These are phyloP conservation scores for Ascoidea asiatica DNA, from an alignment of 805 yeast genomes.

Conservation along the genomic window DNA sequence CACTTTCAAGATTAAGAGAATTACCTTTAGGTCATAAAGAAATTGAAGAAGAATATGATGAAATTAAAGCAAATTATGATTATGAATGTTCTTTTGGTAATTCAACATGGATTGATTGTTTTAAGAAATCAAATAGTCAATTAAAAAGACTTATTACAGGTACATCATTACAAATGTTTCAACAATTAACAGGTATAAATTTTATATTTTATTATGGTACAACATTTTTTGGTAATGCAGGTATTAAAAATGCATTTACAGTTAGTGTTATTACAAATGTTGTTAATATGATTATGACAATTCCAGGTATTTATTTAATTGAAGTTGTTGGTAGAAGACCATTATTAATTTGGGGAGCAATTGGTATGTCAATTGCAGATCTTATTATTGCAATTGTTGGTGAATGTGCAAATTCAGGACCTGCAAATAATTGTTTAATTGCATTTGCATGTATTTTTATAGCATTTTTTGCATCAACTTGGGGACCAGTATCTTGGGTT, in stretches of 20 bases:
- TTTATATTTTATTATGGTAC: slow-evolving; percentile 53
- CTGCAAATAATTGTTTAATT: slow-evolving; percentile 23
- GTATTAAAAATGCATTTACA: slow-evolving; percentile 31
- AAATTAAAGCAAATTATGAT: slow-evolving; percentile 34
- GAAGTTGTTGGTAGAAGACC: slow-evolving; percentile 29
- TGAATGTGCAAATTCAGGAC: slow-evolving; percentile 13
- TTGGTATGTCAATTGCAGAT: slow-evolving; percentile 23
- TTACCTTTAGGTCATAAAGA: slow-evolving; percentile 29
- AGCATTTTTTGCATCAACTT: slow-evolving; percentile 64
- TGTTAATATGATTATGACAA: slow-evolving; percentile 34
- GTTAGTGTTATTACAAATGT: slow-evolving; percentile 39
- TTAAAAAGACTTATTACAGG: slow-evolving; percentile 31
- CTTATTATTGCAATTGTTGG: slow-evolving; percentile 30
- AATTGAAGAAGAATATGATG: slow-evolving; percentile 29
- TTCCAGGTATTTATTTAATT: slow-evolving; percentile 29
- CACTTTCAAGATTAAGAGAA: slow-evolving; percentile 42
- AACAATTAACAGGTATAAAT: slow-evolving; percentile 51
- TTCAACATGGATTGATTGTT: slow-evolving; percentile 26
- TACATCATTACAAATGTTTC: slow-evolving; percentile 34
- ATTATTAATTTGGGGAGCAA: slow-evolving; percentile 25
- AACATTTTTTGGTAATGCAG: slow-evolving; percentile 28
- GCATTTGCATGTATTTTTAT: slow-evolving; percentile 23
- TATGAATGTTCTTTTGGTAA: slow-evolving; percentile 23
- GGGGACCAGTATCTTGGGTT: slow-evolving; percentile 79
- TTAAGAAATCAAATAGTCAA: slow-evolving; percentile 30